Conservation (phyloP, 2,329 filamentous ascomycete genomes). For the Botrytis hyacinthi region DNA sequence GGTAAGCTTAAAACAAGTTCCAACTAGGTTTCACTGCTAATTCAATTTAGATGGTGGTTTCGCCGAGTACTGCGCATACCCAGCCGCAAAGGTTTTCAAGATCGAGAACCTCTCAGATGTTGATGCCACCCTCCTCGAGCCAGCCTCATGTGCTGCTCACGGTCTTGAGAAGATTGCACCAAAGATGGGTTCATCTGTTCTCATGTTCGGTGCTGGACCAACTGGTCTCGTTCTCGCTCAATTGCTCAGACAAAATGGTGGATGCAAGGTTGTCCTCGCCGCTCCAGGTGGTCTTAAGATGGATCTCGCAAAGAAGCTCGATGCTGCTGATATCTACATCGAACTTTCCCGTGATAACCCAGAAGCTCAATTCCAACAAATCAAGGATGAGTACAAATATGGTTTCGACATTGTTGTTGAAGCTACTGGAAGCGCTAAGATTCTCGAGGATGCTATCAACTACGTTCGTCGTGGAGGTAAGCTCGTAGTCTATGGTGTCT, state of each 20-base stretch:
- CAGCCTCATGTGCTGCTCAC: slow-evolving; percentile 69
- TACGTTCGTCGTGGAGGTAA: slow-evolving; percentile 66
- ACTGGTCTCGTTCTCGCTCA: slow-evolving; percentile 55
- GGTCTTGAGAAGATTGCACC: slow-evolving; percentile 67
- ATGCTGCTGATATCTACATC: slow-evolving; percentile 53
- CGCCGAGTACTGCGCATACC: slow-evolving; percentile 63
- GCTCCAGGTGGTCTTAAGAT: slow-evolving; percentile 68
- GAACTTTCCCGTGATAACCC: slow-evolving; percentile 55
- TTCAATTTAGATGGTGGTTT: slow-evolving; percentile 58
- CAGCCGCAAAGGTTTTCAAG: slow-evolving; percentile 58
- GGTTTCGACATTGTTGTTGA: slow-evolving; percentile 56
- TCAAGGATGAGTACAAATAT: slow-evolving; percentile 65
- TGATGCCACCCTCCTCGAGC: slow-evolving; percentile 67
- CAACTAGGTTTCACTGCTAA: slow-evolving; percentile 17
- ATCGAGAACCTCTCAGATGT: slow-evolving; percentile 64
- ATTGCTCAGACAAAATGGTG: slow-evolving; percentile 64
- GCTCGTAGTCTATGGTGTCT: slow-evolving; percentile 69
- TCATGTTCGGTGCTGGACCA: slow-evolving; percentile 65
- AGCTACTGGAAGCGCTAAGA: slow-evolving; percentile 58
- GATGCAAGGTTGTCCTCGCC: slow-evolving; percentile 67
- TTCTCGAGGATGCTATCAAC: slow-evolving; percentile 69
- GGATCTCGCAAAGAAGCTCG: slow-evolving; percentile 60
- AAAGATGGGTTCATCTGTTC: slow-evolving; percentile 61
- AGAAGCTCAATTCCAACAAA: slow-evolving; percentile 56
- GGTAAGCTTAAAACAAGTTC: slow-evolving; percentile 20